Evolutionary conservation across 2,329 filamentous ascomycete genomes (phyloP).

Genomic region (Penicillium frequentans): DNA sequence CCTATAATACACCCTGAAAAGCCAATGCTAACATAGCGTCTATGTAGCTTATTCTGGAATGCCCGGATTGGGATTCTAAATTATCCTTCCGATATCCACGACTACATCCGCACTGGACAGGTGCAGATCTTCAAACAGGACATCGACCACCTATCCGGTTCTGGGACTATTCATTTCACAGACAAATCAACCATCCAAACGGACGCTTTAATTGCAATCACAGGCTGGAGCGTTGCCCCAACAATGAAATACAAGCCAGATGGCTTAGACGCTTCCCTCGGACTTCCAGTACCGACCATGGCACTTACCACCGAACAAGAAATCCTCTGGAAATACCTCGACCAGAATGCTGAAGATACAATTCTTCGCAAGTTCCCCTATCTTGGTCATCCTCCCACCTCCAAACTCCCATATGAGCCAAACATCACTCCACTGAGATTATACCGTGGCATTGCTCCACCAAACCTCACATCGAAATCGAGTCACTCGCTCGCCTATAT

Average conservation of each 20-base stretch:
- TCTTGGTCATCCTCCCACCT: too few relatives aligned
- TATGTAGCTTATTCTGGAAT: background rate
- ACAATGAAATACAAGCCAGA: background rate
- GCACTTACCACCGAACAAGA: too few relatives aligned
- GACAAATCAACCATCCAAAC: background rate
- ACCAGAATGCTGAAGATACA: too few relatives aligned
- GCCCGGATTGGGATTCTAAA: background rate
- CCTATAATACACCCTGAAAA: too few relatives aligned
- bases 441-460: too few relatives aligned
- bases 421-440: too few relatives aligned
- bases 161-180: background rate
- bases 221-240: background rate
- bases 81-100: background rate
- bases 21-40: background rate
- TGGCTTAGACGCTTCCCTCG: background rate
- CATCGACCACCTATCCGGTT: background rate
- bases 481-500: too few relatives aligned
- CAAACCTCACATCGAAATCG: too few relatives aligned
- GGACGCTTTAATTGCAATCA: background rate
- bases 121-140: background rate
- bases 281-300: too few relatives aligned
- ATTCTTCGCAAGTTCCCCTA: too few relatives aligned
- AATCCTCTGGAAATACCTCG: too few relatives aligned
- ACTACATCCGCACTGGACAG: background rate
- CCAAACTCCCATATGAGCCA: too few relatives aligned